These are phyloP conservation scores for Ceriops zippeliana DNA, from an alignment of 345 rosid species.

Conservation along the genomic window DNA sequence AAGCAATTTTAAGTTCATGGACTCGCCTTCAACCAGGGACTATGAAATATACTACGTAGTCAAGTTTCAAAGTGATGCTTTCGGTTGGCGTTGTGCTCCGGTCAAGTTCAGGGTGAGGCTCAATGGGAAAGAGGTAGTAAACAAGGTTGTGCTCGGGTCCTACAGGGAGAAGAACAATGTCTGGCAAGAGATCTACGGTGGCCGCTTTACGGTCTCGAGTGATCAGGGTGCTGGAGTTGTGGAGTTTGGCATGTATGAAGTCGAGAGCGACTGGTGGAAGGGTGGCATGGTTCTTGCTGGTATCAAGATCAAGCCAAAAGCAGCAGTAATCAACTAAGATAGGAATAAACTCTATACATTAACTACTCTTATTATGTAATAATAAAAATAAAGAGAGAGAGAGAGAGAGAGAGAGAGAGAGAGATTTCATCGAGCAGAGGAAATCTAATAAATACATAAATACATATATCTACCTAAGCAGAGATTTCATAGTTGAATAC, in stretches of 20 bases:
- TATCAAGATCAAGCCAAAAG: constrained; percentile 22
- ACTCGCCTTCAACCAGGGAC: not conserved
- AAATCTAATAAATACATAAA: too few species aligned
- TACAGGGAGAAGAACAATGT: constrained; percentile 13
- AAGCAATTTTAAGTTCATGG: not conserved
- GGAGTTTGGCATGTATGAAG: constrained; percentile 33
- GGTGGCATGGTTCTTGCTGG: constrained; percentile 36
- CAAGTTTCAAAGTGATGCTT: constrained; percentile 34
- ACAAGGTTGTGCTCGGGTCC: constrained; percentile 9
- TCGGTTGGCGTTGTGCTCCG: constrained; percentile 34
- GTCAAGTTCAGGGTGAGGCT: constrained; percentile 25
- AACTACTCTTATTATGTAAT: too few species aligned
- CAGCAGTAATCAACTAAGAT: too few species aligned
- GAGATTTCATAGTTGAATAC: too few species aligned
- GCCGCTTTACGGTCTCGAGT: constrained; percentile 10
- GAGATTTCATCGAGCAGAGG: too few species aligned
- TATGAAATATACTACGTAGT: constrained; percentile 17
- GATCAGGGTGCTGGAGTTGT: not conserved
- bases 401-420: too few species aligned
- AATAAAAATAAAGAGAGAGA: too few species aligned
- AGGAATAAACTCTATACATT: too few species aligned
- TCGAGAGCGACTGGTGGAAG: constrained; percentile 33
- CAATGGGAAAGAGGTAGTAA: constrained; percentile 20
- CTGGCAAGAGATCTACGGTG: constrained; percentile 35
- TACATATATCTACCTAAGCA: too few species aligned